These are phyloP conservation scores for Colletotrichum sp. DNA, from an alignment of 2,329 filamentous ascomycete genomes.

Conservation along the genomic window DNA sequence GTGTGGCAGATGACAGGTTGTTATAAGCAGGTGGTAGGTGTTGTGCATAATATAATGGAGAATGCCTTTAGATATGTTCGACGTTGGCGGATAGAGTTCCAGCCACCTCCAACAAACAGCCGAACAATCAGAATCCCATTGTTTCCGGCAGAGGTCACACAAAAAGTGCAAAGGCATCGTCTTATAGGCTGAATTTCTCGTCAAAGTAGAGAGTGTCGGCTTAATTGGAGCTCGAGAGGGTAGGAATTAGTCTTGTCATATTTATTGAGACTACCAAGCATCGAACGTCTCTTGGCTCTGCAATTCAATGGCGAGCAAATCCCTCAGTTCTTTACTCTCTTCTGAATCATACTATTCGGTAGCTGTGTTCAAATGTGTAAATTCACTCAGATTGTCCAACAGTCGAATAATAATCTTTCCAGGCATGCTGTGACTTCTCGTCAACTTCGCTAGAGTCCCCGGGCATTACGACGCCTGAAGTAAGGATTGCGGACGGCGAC, in stretches of 20 bases:
- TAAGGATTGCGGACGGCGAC: too few relatives aligned
- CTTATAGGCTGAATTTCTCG: background rate
- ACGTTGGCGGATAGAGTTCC: background rate
- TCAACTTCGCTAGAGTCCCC: background rate
- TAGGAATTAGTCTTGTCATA: background rate
- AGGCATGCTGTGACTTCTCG: background rate
- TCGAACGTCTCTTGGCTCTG: background rate
- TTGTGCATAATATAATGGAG: background rate
- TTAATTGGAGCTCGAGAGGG: background rate
- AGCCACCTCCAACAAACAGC: too few relatives aligned
- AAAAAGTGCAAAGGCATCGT: background rate
- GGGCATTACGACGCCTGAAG: background rate
- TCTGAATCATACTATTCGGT: background rate
- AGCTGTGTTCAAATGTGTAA: background rate
- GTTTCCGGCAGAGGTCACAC: background rate
- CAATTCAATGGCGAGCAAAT: background rate
- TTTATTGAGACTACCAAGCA: background rate
- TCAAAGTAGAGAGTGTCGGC: background rate
- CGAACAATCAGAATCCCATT: background rate
- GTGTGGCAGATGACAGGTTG: accelerated
- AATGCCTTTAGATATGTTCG: background rate
- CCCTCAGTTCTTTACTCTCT: too few relatives aligned
- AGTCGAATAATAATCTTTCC: accelerated
- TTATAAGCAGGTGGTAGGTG: accelerated
- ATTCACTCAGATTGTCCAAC: background rate